Evolutionary conservation across 768 basidiomycete genomes (phyloP).

Genomic region (Tubosaeta brunneosetosa): DNA sequence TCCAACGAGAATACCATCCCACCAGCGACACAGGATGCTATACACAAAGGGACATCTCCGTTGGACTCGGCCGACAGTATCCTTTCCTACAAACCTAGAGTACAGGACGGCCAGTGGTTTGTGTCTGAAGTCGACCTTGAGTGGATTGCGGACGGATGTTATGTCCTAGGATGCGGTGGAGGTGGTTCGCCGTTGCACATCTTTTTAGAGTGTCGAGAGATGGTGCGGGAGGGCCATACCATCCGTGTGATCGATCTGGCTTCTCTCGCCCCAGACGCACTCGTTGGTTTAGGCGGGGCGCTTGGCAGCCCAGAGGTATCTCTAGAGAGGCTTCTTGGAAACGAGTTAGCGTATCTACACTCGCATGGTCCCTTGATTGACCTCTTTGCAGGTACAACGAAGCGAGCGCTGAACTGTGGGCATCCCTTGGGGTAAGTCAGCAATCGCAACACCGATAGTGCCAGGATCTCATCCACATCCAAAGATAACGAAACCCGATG

Average conservation of each 20-base stretch:
- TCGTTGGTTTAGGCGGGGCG: constrained; percentile 37
- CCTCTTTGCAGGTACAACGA: constrained; percentile 28
- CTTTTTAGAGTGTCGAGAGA: constrained; percentile 48
- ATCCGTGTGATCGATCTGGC: constrained; percentile 45
- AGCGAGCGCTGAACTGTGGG: constrained; percentile 28
- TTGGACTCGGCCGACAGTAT: constrained; percentile 23
- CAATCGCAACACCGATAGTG: background rate
- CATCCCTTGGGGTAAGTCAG: constrained; percentile 22
- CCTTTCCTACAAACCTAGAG: constrained; percentile 33
- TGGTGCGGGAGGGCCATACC: constrained; percentile 44
- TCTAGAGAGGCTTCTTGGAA: constrained; percentile 34
- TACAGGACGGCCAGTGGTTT: constrained; percentile 41
- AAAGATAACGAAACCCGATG: constrained; percentile 32
- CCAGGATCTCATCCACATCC: background rate
- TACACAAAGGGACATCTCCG: constrained; percentile 13
- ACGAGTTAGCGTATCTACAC: constrained; percentile 27
- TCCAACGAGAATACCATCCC: constrained; percentile 3
- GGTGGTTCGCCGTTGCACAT: constrained; percentile 55
- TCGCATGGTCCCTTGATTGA: background rate
- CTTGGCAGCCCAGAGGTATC: constrained; percentile 43
- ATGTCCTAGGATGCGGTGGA: constrained; percentile 59
- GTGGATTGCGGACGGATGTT: constrained; percentile 61
- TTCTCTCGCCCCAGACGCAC: constrained; percentile 39
- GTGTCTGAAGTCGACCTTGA: constrained; percentile 46
- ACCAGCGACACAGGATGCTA: constrained; percentile 2